These are phyloP conservation scores for Arthrinium puccinioides DNA, from an alignment of 2,329 filamentous ascomycete species.

Conservation along the genomic window DNA sequence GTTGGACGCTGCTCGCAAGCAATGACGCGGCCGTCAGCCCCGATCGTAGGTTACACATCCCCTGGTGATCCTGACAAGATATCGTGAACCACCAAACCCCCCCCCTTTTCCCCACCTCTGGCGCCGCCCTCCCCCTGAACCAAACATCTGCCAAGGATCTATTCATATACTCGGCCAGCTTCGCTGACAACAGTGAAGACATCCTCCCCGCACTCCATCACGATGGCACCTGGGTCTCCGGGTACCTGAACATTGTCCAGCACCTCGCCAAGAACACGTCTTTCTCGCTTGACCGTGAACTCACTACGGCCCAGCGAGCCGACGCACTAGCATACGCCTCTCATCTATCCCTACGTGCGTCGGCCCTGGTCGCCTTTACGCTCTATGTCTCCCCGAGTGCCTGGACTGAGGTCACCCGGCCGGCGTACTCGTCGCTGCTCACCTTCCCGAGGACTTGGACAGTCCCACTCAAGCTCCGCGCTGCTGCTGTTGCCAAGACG, in stretches of 20 bases:
- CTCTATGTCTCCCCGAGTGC: slow-evolving; percentile 89
- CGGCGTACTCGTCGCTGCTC: slow-evolving; percentile 72
- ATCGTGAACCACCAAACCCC: slow-evolving; percentile 13
- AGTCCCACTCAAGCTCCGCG: slow-evolving; percentile 65
- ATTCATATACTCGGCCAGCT: no score
- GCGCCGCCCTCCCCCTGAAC: no score
- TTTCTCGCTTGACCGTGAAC: slow-evolving; percentile 30
- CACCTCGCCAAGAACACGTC: slow-evolving; percentile 37
- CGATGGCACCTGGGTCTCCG: slow-evolving; percentile 45
- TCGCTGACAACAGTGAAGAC: slow-evolving; percentile 37
- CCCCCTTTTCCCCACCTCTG: neutral
- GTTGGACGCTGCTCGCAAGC: slow-evolving; percentile 65
- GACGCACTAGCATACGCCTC: slow-evolving; percentile 50
- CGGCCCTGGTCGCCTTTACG: slow-evolving; percentile 73
- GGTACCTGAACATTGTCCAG: slow-evolving; percentile 53
- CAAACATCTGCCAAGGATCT: no score
- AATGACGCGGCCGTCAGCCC: slow-evolving; percentile 67
- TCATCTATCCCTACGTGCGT: slow-evolving; percentile 69
- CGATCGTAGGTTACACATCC: slow-evolving; percentile 47
- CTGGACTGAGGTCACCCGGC: slow-evolving; percentile 69
- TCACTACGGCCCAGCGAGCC: slow-evolving; percentile 33
- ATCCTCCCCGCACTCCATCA: slow-evolving; percentile 48
- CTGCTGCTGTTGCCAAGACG: slow-evolving; percentile 62
- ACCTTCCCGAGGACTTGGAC: slow-evolving; percentile 86
- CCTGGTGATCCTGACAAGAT: no score